Evolutionary conservation across 164 flowering plant species (phyloP), one percentile per base, ranked within the genome.

Genomic region (Vitis amurensis): DNA sequence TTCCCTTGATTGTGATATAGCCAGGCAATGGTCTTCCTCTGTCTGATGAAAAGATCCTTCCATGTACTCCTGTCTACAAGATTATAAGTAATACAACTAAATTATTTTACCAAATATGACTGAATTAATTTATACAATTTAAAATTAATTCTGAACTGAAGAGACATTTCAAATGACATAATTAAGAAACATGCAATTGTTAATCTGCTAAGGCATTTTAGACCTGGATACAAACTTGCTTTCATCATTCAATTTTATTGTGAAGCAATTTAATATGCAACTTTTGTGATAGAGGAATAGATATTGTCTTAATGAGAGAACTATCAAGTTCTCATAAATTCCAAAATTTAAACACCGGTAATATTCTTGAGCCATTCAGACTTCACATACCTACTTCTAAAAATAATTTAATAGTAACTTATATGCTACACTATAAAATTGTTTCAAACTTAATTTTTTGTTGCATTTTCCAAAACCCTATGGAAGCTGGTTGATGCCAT

Each of bases 41-140:
- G 27, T 79, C 85, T 66, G 97, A 87, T 70, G 98, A 87, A 60
- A 86, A 82, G 56, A 92, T 76, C 79, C 90, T 82, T 73, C 98
- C 98, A 80, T 91, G 97, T 68, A 94, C 83, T 77, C 97, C 97
- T 71, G 89, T 87, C 98, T 94, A 69, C 63, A 78, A 37, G 52
- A 61, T 63, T 10, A 56, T 47, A 19, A 68, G 9, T 12, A 49
- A 80, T n/a, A 59, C 23, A 58, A 48, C 50, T 67, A 27, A 55
- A 16, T 60, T 55, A 64, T 60, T n/a, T 11, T n/a, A 61, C 5
- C 8, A 6, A 23, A 58, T 10, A 48, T 8, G 13, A 61, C 8
- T 49, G 44, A 37, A 37, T 37, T 37, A 23, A 3, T 37, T 3
- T 37, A 37, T 37, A 37, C 4, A 0, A 37, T 37, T 37, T 37